These are phyloP conservation scores for Fusarium veterinarium DNA, from an alignment of 2,329 filamentous ascomycete genomes.

Conservation along the genomic window DNA sequence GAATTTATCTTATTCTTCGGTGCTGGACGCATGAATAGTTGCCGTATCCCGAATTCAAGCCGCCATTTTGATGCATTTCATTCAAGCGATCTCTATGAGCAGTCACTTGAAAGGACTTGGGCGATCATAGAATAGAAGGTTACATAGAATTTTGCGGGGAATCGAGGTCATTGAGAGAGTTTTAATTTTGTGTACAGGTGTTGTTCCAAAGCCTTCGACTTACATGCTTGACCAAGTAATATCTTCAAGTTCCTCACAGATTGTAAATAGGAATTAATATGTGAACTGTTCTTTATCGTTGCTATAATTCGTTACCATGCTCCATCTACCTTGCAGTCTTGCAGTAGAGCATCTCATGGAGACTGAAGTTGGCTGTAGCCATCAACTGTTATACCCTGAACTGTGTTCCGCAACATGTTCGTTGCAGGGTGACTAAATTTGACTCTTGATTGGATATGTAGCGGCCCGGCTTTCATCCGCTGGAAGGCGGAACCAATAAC, in stretches of 20 bases:
- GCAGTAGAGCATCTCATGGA: rapidly evolving
- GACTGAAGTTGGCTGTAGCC: neutral
- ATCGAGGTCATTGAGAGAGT: too few relatives aligned
- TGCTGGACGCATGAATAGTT: neutral
- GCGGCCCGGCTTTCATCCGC: neutral
- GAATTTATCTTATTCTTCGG: rapidly evolving
- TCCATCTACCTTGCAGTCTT: neutral
- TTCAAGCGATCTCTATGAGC: neutral
- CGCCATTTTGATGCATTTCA: neutral
- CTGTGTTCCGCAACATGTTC: neutral
- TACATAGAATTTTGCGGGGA: neutral
- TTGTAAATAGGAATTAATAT: too few relatives aligned
- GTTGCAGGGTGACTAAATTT: rapidly evolving
- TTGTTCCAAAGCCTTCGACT: neutral
- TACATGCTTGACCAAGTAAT: neutral
- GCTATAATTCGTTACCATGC: too few relatives aligned
- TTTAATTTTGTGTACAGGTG: too few relatives aligned
- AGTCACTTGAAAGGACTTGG: neutral
- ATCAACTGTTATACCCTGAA: neutral
- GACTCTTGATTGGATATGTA: too few relatives aligned
- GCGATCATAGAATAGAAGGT: neutral
- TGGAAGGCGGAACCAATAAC: neutral
- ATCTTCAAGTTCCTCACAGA: too few relatives aligned
- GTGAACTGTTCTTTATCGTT: too few relatives aligned
- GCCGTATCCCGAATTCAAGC: rapidly evolving